Evolutionary conservation across 495 filamentous ascomycete genomes (phyloP).

Genomic region (Cenococcum geophilum): DNA sequence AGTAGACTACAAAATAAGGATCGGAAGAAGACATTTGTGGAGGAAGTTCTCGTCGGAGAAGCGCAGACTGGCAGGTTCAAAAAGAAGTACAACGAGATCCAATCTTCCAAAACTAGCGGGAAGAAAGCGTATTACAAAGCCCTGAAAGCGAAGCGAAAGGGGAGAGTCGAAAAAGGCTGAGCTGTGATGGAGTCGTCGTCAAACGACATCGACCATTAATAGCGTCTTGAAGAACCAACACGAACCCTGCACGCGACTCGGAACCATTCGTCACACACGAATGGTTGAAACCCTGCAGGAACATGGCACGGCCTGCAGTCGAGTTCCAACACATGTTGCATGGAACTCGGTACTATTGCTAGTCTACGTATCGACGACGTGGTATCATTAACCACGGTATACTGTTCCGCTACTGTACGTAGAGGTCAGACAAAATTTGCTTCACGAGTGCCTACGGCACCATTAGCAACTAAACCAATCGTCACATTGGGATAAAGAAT

Average conservation of each 20-base stretch:
- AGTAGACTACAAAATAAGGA: slow-evolving; percentile 77
- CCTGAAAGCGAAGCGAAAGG: slow-evolving; percentile 53
- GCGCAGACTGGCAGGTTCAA: slow-evolving; percentile 55
- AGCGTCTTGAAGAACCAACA: not conserved
- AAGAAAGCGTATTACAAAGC: slow-evolving; percentile 67
- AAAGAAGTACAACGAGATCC: slow-evolving; percentile 65
- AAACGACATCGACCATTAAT: not conserved
- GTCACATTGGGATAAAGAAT: not conserved
- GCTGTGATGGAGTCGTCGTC: not conserved
- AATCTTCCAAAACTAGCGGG: slow-evolving; percentile 60
- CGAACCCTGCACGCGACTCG: not conserved
- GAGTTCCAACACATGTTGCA: no score
- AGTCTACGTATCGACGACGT: not conserved
- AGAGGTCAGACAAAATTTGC: slow-evolving; percentile 36
- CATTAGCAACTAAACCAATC: not conserved
- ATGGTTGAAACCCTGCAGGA: no score
- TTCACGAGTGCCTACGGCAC: slow-evolving; percentile 31
- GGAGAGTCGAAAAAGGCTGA: slow-evolving; percentile 34
- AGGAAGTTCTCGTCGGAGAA: slow-evolving; percentile 70
- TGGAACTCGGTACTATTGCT: no score
- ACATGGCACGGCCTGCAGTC: no score
- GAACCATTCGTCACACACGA: not conserved
- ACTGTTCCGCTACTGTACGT: not conserved
- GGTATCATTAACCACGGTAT: not conserved
- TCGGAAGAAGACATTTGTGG: slow-evolving; percentile 82